Base-by-base conservation (phyloP, 176 grass and related monocot genomes). In the Poa pratensis region DNA sequence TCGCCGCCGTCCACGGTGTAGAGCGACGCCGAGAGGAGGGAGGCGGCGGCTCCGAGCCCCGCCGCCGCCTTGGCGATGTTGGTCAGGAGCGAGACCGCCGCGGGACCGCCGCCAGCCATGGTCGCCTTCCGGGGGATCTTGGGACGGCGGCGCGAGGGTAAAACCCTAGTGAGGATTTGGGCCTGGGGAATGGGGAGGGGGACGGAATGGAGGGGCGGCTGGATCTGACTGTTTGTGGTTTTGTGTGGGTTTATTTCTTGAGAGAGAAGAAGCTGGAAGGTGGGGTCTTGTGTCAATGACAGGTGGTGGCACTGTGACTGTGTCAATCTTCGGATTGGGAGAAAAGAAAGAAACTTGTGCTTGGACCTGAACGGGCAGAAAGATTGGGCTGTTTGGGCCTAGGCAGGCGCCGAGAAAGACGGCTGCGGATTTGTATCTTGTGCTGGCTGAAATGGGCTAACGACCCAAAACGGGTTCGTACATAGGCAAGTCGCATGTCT, bases 1-100 rank as follows among this genome's bases (percentile, higher is more conserved):
- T 99, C 81, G 64, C 97, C 97, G 46, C 97, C 97, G 83, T 96
- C 97, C 9, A 99, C 97, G 26, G 94, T 99, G 84, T 90, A 99
- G 79, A 99, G 91, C 68, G 93, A 94, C 28, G 97, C 77, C 19
- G 86, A 86, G 49, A 91, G 30, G 24, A 99, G 84, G 42, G 91
- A 90, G 22, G 88, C 92, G 37, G 90, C 62, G 26, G 45, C 79
- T 7, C 97, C 97, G 10, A 99, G 71, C 48, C 97, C 92, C 15
- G 85, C 84, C 23, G 97, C 97, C 58, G 73, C 90, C 86, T 91
- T 91, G 5, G 91, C 87, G 54, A 95, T 57, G 76, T 92, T 98
- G 37, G 91, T 94, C 39, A 98, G 89, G 73, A 98, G 89, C 34
- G 93, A 90, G 57, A 90, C 83, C 54, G 88, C 90, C 51, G 88